These are phyloP conservation scores for Hanseniaspora mollemarum DNA, from an alignment of 805 yeast species.

Conservation along the genomic window DNA sequence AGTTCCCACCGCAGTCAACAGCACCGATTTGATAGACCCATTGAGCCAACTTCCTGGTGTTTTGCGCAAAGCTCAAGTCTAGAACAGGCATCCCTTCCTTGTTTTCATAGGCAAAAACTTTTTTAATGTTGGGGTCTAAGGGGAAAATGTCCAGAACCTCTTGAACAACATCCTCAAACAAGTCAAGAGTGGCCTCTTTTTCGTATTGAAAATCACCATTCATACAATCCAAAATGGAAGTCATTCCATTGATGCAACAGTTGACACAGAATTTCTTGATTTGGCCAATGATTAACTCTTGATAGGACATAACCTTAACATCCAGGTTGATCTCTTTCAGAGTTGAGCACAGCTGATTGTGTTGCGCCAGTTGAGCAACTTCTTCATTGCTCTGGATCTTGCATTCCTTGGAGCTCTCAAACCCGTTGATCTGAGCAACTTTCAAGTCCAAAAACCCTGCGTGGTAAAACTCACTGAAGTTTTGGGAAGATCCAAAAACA, in stretches of 20 bases:
- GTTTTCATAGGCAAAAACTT: slow-evolving; percentile 25
- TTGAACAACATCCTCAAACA: slow-evolving; percentile 29
- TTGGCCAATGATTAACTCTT: slow-evolving; percentile 47
- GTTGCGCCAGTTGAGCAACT: slow-evolving; percentile 17
- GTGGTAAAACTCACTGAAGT: slow-evolving; percentile 41
- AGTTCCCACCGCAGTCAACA: slow-evolving; percentile 42
- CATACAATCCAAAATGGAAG: slow-evolving; percentile 62
- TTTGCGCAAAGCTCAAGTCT: slow-evolving; percentile 18
- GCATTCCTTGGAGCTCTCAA: slow-evolving; percentile 20
- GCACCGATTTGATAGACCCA: slow-evolving; percentile 35
- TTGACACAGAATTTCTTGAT: slow-evolving; percentile 68
- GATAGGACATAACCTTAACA: slow-evolving; percentile 32
- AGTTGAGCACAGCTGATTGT: slow-evolving; percentile 26
- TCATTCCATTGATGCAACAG: slow-evolving; percentile 71
- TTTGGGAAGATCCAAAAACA: slow-evolving; percentile 38
- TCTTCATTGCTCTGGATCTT: slow-evolving; percentile 21
- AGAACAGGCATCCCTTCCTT: slow-evolving; percentile 24
- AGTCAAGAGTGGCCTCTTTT: slow-evolving; percentile 24
- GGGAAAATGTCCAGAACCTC: slow-evolving; percentile 30
- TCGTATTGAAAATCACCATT: slow-evolving; percentile 64
- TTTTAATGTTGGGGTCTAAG: slow-evolving; percentile 22
- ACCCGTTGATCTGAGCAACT: slow-evolving; percentile 46
- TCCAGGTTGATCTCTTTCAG: slow-evolving; percentile 24
- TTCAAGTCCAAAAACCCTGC: slow-evolving; percentile 62
- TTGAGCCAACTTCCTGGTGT: slow-evolving; percentile 29